Evolutionary conservation across 202 grass and related monocot species (phyloP).

Genomic region (Cymbopogon flexuosus): DNA sequence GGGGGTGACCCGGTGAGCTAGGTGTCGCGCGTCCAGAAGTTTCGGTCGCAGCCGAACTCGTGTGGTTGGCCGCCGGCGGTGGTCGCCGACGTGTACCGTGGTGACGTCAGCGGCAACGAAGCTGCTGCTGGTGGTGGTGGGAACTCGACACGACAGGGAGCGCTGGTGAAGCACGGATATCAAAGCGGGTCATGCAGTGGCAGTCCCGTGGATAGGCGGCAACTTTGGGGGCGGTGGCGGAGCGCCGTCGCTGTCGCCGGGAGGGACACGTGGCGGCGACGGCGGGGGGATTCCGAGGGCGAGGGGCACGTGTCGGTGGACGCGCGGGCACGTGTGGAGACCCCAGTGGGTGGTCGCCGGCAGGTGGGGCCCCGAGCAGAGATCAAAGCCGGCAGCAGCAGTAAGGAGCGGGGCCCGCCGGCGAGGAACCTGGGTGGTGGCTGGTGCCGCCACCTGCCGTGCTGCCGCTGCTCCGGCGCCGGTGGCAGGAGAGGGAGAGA

Average conservation of each 20-base stretch:
- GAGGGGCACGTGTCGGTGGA: neutral
- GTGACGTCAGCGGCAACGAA: neutral
- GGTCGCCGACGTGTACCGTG: neutral
- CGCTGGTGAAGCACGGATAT: neutral
- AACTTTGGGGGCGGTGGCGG: neutral
- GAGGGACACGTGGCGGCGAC: conserved; percentile 18
- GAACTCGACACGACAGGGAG: neutral
- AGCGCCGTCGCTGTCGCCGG: neutral
- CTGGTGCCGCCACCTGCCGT: conserved; percentile 19
- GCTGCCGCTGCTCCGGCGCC: neutral
- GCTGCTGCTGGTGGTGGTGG: neutral
- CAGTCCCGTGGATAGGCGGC: neutral
- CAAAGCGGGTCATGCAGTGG: conserved; percentile 38
- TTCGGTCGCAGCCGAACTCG: neutral
- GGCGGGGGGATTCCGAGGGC: conserved; percentile 4
- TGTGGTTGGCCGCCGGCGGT: conserved; percentile 8
- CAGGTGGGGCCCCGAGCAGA: neutral
- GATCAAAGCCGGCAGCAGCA: no score
- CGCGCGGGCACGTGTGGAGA: neutral
- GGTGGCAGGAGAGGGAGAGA: neutral
- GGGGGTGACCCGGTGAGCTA: neutral
- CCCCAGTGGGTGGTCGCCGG: neutral
- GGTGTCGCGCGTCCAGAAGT: conserved; percentile 13
- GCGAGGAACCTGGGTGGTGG: neutral
- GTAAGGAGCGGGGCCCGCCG: neutral